phyloP scores from a whole-genome alignment of 2,329 filamentous ascomycete species.

The Colletotrichum cuscutae region DNA sequence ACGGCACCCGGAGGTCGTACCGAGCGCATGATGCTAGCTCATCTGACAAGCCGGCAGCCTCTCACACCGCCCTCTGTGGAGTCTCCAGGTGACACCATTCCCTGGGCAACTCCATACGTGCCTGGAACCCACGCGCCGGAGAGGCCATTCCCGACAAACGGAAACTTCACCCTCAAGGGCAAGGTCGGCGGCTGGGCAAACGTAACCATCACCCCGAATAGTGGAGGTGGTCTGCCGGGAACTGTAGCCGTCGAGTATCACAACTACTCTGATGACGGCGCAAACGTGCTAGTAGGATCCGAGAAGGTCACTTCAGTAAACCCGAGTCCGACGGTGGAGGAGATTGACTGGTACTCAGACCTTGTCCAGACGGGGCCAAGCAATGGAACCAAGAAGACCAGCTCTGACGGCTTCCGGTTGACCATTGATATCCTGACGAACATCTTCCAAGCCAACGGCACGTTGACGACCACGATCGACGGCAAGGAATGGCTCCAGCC shows the following conservation, averaged over 20 bases:
- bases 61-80: slow-evolving; percentile 36
- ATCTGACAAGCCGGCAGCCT: slow-evolving; percentile 45
- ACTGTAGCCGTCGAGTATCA: slow-evolving; percentile 47
- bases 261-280: slow-evolving; percentile 49
- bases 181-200: slow-evolving; percentile 33
- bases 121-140: slow-evolving; percentile 11
- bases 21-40: slow-evolving; percentile 52
- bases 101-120: slow-evolving; percentile 11
- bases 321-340: slow-evolving; percentile 38
- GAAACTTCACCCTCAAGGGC: slow-evolving; percentile 38
- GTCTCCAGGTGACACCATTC: not conserved
- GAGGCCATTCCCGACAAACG: not conserved
- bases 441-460: slow-evolving; percentile 53
- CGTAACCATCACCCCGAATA: slow-evolving; percentile 35
- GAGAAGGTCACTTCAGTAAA: slow-evolving; percentile 46
- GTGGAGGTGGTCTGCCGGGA: slow-evolving; percentile 13
- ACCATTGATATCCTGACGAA: slow-evolving; percentile 50
- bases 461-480: slow-evolving; percentile 49
- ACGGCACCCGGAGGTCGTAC: slow-evolving; percentile 48
- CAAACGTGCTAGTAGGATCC: slow-evolving; percentile 44
- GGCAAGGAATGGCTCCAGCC: slow-evolving; percentile 51
- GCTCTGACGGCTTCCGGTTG: slow-evolving; percentile 50
- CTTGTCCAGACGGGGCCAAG: slow-evolving; percentile 45
- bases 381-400: slow-evolving; percentile 49
- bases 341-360: slow-evolving; percentile 51